phyloP scores from a whole-genome alignment of 352 stramenopile genomes.

The Thraustochytrium sp. region DNA sequence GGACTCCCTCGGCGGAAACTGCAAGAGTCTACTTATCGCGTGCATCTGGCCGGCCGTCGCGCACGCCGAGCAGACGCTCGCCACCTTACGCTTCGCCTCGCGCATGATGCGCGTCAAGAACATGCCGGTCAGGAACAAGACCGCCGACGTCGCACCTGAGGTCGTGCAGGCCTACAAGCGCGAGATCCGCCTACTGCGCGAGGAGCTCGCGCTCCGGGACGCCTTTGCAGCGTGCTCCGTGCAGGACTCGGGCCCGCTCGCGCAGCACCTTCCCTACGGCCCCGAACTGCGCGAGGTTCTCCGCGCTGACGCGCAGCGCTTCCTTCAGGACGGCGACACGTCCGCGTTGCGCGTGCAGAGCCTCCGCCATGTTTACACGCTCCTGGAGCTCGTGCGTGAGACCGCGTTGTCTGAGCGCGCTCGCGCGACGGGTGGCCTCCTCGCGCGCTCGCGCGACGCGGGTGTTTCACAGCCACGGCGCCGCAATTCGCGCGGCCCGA shows the following conservation, averaged over 20 bases:
- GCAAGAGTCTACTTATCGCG: slow-evolving; percentile 91
- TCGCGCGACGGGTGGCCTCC: no score
- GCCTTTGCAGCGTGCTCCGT: slow-evolving; percentile 72
- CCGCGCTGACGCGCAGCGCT: not conserved
- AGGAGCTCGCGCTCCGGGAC: slow-evolving; percentile 86
- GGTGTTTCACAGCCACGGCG: no score
- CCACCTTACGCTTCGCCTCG: slow-evolving; percentile 88
- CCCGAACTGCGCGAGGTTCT: not conserved
- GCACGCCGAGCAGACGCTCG: slow-evolving; percentile 83
- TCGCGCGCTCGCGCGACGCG: no score
- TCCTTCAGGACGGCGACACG: not conserved
- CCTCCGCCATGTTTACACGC: not conserved
- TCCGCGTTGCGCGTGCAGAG: not conserved
- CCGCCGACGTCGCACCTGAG: slow-evolving; percentile 54
- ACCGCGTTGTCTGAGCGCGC: not conserved
- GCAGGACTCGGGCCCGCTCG: not conserved
- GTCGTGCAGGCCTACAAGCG: slow-evolving; percentile 82
- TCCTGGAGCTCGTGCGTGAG: slow-evolving; percentile 1
- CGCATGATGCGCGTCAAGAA: slow-evolving; percentile 85
- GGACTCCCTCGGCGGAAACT: slow-evolving; percentile 89
- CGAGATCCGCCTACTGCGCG: slow-evolving; percentile 70
- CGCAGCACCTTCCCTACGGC: not conserved
- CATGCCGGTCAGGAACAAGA: slow-evolving; percentile 62
- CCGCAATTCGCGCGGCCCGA: not conserved
- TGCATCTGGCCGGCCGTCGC: slow-evolving; percentile 80